Conservation (phyloP, 495 filamentous ascomycete species). For the Aspergillus sparsus region DNA sequence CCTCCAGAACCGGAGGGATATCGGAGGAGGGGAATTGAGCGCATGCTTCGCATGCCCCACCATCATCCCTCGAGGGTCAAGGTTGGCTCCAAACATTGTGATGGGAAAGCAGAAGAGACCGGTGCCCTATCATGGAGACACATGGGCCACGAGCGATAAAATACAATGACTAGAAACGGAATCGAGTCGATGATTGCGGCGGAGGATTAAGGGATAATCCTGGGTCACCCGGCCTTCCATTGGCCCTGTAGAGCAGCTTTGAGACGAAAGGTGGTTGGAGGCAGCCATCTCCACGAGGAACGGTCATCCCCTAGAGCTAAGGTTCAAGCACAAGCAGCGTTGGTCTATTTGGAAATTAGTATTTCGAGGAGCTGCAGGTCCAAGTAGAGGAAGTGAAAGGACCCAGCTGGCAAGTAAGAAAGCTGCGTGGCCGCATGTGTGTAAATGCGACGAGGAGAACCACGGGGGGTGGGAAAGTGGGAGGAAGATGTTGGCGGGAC, state of each 20-base stretch:
- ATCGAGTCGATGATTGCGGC: slow-evolving; percentile 15
- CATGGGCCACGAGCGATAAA: slow-evolving; percentile 38
- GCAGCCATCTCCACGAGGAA: slow-evolving; percentile 12
- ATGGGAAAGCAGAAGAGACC: slow-evolving; percentile 18
- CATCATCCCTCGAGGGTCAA: slow-evolving; percentile 18
- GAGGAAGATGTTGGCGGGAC: slow-evolving; percentile 2
- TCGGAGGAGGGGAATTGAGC: slow-evolving; percentile 19
- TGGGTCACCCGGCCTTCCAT: slow-evolving; percentile 9
- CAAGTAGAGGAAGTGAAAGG: not conserved
- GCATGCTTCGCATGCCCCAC: slow-evolving; percentile 23
- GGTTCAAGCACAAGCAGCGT: slow-evolving; percentile 6
- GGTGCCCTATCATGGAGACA: slow-evolving; percentile 46
- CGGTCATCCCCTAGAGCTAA: not conserved
- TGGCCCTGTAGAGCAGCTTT: slow-evolving; percentile 12
- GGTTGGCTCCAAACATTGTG: slow-evolving; percentile 20
- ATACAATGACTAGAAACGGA: slow-evolving; percentile 15
- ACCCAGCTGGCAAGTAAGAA: slow-evolving; percentile 26
- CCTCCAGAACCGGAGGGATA: slow-evolving; percentile 9
- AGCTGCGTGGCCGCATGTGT: slow-evolving; percentile 26
- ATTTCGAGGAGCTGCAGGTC: slow-evolving; percentile 13
- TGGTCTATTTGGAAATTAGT: not conserved
- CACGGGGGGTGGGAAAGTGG: slow-evolving; percentile 9
- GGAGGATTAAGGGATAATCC: slow-evolving; percentile 16
- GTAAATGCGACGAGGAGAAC: slow-evolving; percentile 13
- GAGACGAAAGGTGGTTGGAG: slow-evolving; percentile 10